Evolutionary conservation across 2,329 filamentous ascomycete species (phyloP), one percentile per base, ranked within the genome.

Genomic region (Monascus ruber): DNA sequence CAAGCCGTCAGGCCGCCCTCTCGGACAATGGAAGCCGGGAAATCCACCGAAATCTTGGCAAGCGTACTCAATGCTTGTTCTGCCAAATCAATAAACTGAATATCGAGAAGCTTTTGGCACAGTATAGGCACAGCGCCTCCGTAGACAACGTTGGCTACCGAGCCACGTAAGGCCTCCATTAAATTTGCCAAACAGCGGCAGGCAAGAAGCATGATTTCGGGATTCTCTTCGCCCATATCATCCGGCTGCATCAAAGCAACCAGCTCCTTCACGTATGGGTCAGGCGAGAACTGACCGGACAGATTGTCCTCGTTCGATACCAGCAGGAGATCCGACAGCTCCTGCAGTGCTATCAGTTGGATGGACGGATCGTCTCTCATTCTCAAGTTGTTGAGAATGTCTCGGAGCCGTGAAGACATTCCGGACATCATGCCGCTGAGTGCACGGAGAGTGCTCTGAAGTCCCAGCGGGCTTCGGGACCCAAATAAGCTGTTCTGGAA

Each of bases 271-370:
- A 98, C 86, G 56, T 91, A 96, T 6, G 85, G 76, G 63, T 98
- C 91, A 2, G 91, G 86, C 1, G 85, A 85, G 60, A 98, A 96
- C 55, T 95, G 86, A 4, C 91, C 91, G 1, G 89, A 85, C 7
- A 98, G 73, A 48, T 93, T 95, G 58, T 98, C 91, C 64, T 98
- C 91, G 49, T 91, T 96, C 7, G 89, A 94, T 31, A 98, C 85
- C 26, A 98, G 71, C 4, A 98, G 70, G 39, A 96, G 81, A 62
- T 98, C 88, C 0, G 89, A 94, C 5, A 98, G 71, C 51, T 96
- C 89, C 61, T 94, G 85, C 26, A 98, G 69, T 26, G 89, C 91
- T 54, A 95, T 87, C 49, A 94, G 72, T 66, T 98, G 93, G 31
- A 91, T 68, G 0, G 87, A 88, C 5, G 81, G 77, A 47, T 95